Evolutionary conservation across 2,329 filamentous ascomycete species (phyloP), one percentile per base, ranked within the genome.

Genomic region (Stagonosporopsis vannaccii): DNA sequence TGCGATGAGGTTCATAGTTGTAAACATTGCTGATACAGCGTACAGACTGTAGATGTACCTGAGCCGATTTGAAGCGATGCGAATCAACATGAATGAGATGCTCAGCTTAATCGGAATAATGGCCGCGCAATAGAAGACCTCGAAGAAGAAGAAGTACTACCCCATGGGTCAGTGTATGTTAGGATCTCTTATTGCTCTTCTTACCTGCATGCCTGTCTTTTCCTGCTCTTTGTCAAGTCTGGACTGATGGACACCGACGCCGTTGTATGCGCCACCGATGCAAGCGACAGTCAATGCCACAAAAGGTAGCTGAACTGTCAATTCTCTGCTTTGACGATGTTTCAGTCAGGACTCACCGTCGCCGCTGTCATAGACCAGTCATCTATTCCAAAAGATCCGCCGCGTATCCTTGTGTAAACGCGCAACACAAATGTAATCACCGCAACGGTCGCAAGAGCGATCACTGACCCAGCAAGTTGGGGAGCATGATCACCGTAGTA

Each of bases 131-230:
- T 73, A 77, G 50, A 75, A 74, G 44, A 75, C 58, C 46, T 76
- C 70, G 43, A 73, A 77, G 56, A 76, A 64, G 53, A 75, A 76
- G 62, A 75, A 76, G 62, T 67, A 75, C 72, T 75, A 35, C 4
- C 15, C 6, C 7, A 6, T 19, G 19, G 17, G 19, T 51, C 30
- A 62, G 53, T 45, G 8, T 23, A n/a, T 23, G 32, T 26, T 22
- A 15, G 3, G 13, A 30, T 11, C 3, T 2, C 8, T 13, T 15
- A 3, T 6, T 4, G 11, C 4, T 35, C 9, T 30, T 6, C 71
- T 58, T 12, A 66, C 67, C 36, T 62, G 59, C 46, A 67, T 70
- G 30, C 54, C 54, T 1, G 17, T 35, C 17, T 30, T 48, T 20
- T 25, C 52, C 26, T 57, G 43, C 1, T 12, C 13, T 4, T 23